These are phyloP conservation scores for Rhodomyrtus tomentosa DNA, from an alignment of 345 rosid genomes.

Conservation along the genomic window DNA sequence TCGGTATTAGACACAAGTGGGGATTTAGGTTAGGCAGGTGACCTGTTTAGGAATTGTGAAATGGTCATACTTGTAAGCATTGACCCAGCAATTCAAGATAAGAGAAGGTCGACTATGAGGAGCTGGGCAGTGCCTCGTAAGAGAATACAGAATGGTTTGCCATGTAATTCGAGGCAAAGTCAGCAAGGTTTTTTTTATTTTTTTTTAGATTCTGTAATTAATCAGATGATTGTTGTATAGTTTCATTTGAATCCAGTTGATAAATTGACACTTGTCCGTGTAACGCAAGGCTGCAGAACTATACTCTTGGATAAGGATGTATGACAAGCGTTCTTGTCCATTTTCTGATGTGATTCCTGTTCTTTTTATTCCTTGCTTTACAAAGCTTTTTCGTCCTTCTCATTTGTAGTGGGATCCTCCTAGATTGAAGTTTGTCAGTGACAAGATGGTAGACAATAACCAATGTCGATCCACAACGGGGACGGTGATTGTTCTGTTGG, in stretches of 20 bases:
- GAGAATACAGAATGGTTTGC: slow-evolving; percentile 81
- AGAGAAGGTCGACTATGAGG: slow-evolving; percentile 82
- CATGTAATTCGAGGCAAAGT: slow-evolving; percentile 68
- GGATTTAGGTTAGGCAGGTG: neutral
- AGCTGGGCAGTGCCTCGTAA: slow-evolving; percentile 59
- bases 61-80: neutral
- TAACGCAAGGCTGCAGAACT: no score
- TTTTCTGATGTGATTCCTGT: no score
- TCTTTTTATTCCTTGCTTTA: no score
- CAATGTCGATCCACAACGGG: no score
- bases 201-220: slow-evolving; percentile 48
- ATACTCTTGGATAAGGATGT: no score
- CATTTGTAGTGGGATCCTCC: no score
- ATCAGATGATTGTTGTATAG: neutral
- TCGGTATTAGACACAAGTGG: neutral
- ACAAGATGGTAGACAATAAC: no score
- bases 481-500: no score
- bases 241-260: neutral
- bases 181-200: slow-evolving; percentile 77
- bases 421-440: no score
- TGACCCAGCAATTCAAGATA: slow-evolving; percentile 29
- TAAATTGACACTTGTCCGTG: no score
- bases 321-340: no score
- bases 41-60: neutral
- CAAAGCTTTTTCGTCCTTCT: no score